Evolutionary conservation across 495 filamentous ascomycete genomes (phyloP).

Genomic region (Penicillium canescens): DNA sequence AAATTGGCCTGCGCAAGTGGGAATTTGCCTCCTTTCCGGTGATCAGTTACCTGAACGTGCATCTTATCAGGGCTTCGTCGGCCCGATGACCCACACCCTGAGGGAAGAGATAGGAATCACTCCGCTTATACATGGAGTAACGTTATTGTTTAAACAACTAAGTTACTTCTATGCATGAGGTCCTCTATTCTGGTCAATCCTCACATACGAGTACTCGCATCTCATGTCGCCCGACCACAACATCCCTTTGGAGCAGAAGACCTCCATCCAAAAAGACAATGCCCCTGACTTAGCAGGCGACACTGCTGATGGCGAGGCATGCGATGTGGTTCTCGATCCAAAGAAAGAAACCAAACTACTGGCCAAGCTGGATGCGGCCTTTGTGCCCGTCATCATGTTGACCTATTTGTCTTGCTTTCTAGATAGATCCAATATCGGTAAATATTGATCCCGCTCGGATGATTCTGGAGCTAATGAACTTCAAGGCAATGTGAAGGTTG

Average conservation of each 20-base stretch:
- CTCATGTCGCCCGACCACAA: slow-evolving; percentile 4
- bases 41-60: neutral
- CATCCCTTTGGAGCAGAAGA: slow-evolving; percentile 12
- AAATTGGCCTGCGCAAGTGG: neutral
- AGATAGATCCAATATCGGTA: slow-evolving; percentile 50
- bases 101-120: slow-evolving; percentile 8
- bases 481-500: slow-evolving; percentile 48
- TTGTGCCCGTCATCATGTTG: slow-evolving; percentile 50
- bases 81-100: slow-evolving; percentile 14
- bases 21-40: neutral
- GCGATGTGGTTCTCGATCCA: slow-evolving; percentile 31
- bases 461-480: neutral
- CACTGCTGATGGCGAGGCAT: slow-evolving; percentile 13
- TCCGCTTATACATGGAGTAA: neutral
- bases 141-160: too few relatives aligned
- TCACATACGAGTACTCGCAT: neutral
- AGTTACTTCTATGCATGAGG: too few relatives aligned
- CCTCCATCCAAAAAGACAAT: slow-evolving; percentile 16
- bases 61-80: slow-evolving; percentile 12
- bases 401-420: slow-evolving; percentile 47
- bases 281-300: slow-evolving; percentile 9
- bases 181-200: neutral
- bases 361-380: slow-evolving; percentile 42
- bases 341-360: slow-evolving; percentile 39
- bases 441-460: neutral